These are phyloP conservation scores for Fibroporia radiculosa DNA, from an alignment of 768 basidiomycete genomes.

Conservation along the genomic window DNA sequence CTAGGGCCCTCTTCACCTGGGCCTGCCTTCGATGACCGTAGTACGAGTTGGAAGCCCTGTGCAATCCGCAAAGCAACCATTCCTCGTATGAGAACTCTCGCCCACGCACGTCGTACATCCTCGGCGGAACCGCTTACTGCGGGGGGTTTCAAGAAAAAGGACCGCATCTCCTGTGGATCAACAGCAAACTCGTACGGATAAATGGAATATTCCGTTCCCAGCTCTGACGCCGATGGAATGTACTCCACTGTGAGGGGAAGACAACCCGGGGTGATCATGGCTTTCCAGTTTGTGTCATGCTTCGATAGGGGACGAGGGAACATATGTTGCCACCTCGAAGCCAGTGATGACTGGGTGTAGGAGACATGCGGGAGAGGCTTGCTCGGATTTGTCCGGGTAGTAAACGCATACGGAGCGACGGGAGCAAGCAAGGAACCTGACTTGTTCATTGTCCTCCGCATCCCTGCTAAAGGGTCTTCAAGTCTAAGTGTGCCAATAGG, in stretches of 20 bases:
- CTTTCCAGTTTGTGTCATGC: conserved; percentile 89
- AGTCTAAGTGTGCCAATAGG: conserved; percentile 61
- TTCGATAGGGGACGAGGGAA: conserved; percentile 67
- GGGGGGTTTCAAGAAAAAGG: conserved; percentile 76
- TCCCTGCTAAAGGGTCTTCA: conserved; percentile 46
- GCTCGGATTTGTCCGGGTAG: conserved; percentile 55
- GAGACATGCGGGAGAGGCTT: conserved; percentile 50
- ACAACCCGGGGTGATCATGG: conserved; percentile 77
- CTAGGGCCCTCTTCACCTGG: conserved; percentile 22
- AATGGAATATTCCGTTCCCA: conserved; percentile 71
- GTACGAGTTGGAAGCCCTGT: conserved; percentile 92
- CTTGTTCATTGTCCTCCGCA: conserved; percentile 41
- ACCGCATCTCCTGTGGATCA: conserved; percentile 75
- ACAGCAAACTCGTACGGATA: conserved; percentile 87
- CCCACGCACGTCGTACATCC: conserved; percentile 62
- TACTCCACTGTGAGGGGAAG: conserved; percentile 88
- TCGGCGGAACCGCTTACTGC: conserved; percentile 40
- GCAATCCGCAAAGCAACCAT: conserved; percentile 90
- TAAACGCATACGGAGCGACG: conserved; percentile 45
- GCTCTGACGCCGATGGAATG: conserved; percentile 68
- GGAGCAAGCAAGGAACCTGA: conserved; percentile 32
- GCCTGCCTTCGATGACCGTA: conserved; percentile 34
- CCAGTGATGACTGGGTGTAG: conserved; percentile 63
- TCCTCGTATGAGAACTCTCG: conserved; percentile 77
- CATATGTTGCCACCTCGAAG: conserved; percentile 85